Conservation (phyloP, 139 green algal species). For the Zygnema circumcarinatum region DNA sequence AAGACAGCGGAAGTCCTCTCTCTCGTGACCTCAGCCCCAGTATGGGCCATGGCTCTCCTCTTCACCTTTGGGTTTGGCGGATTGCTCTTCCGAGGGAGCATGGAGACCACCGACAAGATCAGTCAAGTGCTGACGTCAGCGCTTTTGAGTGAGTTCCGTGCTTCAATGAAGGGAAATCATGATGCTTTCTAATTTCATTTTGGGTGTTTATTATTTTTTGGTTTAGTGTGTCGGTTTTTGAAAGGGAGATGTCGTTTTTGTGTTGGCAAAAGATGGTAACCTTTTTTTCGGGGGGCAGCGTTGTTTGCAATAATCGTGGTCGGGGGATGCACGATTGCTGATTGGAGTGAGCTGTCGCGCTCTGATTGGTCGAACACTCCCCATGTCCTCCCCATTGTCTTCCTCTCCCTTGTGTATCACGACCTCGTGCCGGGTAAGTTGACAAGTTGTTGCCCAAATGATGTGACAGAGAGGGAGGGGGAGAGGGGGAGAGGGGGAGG, state of each 20-base stretch:
- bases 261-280: no score
- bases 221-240: no score
- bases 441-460: no score
- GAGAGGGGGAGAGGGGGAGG: not conserved
- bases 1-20: slow-evolving; percentile 59
- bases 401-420: slow-evolving; percentile 80
- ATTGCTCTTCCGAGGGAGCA: slow-evolving; percentile 37
- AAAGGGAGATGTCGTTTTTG: no score
- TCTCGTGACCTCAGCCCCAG: not conserved
- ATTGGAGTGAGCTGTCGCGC: not conserved
- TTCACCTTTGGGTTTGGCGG: slow-evolving; percentile 55
- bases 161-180: not conserved
- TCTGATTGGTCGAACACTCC: slow-evolving; percentile 60
- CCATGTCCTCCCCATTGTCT: slow-evolving; percentile 67
- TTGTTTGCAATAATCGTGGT: slow-evolving; percentile 26
- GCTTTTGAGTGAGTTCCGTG: slow-evolving; percentile 45
- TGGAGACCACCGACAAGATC: slow-evolving; percentile 45
- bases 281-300: no score
- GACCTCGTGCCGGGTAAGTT: slow-evolving; percentile 72
- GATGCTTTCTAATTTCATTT: slow-evolving; percentile 1
- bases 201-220: no score
- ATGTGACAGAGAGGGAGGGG: slow-evolving; percentile 9
- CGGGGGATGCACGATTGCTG: slow-evolving; percentile 25
- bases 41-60: not conserved
- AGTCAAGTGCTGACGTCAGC: slow-evolving; percentile 50